Evolutionary conservation across 2,329 filamentous ascomycete genomes (phyloP).

Genomic region (Microcyclospora pomicola): DNA sequence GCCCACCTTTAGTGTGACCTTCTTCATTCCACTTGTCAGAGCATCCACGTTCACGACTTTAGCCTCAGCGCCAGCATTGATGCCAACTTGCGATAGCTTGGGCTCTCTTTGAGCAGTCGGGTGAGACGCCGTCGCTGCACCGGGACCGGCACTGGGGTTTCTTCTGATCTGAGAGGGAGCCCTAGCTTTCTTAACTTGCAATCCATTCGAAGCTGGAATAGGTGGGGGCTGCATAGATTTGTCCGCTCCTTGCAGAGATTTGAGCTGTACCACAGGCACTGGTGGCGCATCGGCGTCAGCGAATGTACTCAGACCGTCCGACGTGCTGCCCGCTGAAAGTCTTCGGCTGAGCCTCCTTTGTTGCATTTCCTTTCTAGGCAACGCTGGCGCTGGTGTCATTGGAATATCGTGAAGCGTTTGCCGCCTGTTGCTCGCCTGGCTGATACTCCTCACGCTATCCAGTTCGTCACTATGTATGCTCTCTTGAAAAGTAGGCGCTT

Average conservation of each 20-base stretch:
- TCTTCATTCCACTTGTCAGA: conserved; percentile 40
- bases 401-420: conserved; percentile 28
- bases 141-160: background rate
- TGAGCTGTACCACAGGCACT: conserved; percentile 6
- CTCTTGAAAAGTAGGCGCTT: conserved; percentile 9
- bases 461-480: conserved; percentile 15
- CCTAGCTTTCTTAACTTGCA: conserved; percentile 17
- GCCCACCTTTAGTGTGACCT: conserved; percentile 45
- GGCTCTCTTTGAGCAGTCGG: conserved; percentile 11
- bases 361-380: conserved; percentile 8
- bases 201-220: conserved; percentile 4
- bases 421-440: conserved; percentile 10
- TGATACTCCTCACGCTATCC: conserved; percentile 11
- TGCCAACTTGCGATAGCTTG: background rate
- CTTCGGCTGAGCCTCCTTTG: conserved; percentile 15
- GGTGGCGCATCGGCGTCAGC: conserved; percentile 9
- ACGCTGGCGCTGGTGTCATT: conserved; percentile 4
- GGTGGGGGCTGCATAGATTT: conserved; percentile 17
- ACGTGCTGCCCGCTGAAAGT: conserved; percentile 19
- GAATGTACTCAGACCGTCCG: conserved; percentile 14
- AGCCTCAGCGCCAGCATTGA: conserved; percentile 4
- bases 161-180: conserved; percentile 5
- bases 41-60: conserved; percentile 33
- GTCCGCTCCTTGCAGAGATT: conserved; percentile 3
- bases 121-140: conserved; percentile 24